phyloP scores from a whole-genome alignment of 345 rosid genomes.

The Chamaenerion angustifolium region DNA sequence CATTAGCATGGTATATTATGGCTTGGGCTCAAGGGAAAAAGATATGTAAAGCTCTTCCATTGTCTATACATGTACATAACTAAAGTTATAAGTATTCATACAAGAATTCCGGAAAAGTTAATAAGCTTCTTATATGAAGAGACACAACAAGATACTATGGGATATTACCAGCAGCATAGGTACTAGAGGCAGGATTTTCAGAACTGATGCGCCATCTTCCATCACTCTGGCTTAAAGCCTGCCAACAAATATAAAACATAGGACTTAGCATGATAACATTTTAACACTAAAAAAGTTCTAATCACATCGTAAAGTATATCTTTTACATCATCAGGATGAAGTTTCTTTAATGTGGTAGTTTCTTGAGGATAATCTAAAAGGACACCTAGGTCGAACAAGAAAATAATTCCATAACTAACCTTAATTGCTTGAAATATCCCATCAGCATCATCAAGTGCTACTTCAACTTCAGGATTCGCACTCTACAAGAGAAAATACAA shows the following conservation, averaged over 20 bases:
- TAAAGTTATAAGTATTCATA: too few relatives aligned
- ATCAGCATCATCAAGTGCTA: constrained; percentile 58
- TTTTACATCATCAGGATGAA: too few relatives aligned
- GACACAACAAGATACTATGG: too few relatives aligned
- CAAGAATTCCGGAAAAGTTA: too few relatives aligned
- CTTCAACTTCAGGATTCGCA: constrained; percentile 43
- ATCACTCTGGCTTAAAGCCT: constrained; percentile 93
- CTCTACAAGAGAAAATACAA: constrained; percentile 27
- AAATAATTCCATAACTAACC: constrained; percentile 28
- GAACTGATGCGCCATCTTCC: constrained; percentile 89
- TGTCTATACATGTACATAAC: too few relatives aligned
- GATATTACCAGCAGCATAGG: constrained; percentile 71
- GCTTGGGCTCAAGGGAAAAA: too few relatives aligned
- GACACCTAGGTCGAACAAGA: background rate
- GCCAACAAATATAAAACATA: constrained; percentile 15
- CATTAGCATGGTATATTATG: background rate
- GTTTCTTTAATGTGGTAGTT: background rate
- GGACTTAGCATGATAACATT: constrained; percentile 1
- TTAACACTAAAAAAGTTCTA: too few relatives aligned
- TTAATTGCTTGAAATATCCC: constrained; percentile 64
- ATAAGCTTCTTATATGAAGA: too few relatives aligned
- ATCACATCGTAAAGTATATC: too few relatives aligned
- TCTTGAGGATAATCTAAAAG: background rate
- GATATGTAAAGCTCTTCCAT: too few relatives aligned
- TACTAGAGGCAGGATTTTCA: constrained; percentile 68